Conservation (phyloP, 2,329 filamentous ascomycete species). For the Trichophyton verrucosum region DNA sequence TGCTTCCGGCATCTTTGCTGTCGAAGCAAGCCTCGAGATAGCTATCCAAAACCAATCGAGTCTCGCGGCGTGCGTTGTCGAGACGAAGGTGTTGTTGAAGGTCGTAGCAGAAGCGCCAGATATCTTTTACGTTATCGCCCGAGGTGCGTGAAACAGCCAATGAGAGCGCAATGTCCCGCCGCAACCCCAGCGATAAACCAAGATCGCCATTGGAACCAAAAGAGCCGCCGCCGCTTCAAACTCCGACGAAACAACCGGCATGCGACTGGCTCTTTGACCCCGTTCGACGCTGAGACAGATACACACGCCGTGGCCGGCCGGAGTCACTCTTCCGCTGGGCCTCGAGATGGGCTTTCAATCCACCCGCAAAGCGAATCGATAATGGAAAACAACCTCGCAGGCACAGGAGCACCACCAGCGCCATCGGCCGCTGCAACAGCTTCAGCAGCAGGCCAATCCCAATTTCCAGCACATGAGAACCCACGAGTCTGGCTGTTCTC, state of each 20-base stretch:
- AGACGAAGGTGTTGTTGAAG: not conserved
- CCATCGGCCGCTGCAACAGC: slow-evolving; percentile 16
- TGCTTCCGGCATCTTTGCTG: not conserved
- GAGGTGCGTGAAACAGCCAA: not conserved
- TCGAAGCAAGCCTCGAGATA: not conserved
- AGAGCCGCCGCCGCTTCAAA: not conserved
- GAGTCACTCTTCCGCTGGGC: not conserved
- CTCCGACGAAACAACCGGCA: not conserved
- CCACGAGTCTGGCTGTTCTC: slow-evolving; percentile 91
- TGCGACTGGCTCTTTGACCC: not conserved
- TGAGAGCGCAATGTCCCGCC: not conserved
- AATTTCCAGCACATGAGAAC: slow-evolving; percentile 48
- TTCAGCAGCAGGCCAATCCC: slow-evolving; percentile 17
- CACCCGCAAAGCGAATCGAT: slow-evolving; percentile 17
- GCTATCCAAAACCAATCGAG: not conserved
- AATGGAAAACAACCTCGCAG: slow-evolving; percentile 24
- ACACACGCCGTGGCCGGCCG: not conserved
- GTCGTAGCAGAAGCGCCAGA: not conserved
- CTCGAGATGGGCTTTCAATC: slow-evolving; percentile 3
- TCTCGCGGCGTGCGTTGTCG: not conserved
- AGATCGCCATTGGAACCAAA: not conserved
- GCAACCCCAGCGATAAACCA: not conserved
- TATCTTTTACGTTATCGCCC: not conserved
- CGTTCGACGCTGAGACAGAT: not conserved
- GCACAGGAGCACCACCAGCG: slow-evolving; percentile 9